phyloP scores from a whole-genome alignment of 805 yeast genomes.

The Blastobotrys peoriensis region DNA sequence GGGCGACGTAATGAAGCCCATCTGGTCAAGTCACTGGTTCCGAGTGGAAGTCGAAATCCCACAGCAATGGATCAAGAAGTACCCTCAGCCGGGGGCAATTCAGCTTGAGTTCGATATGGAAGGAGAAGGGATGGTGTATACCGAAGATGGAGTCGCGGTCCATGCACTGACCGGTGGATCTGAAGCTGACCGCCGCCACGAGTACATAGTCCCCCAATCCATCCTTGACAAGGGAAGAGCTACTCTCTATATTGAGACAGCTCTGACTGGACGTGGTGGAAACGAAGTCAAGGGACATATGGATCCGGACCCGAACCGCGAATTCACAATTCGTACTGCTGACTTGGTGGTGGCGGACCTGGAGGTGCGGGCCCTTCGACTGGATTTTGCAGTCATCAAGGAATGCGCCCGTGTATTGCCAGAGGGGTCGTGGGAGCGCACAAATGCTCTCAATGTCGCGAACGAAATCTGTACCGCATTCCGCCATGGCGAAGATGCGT shows the following conservation, averaged over 20 bases:
- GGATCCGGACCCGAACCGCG: constrained; percentile 47
- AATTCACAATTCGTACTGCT: constrained; percentile 58
- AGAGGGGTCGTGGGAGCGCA: constrained; percentile 67
- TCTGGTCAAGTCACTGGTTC: constrained; percentile 96
- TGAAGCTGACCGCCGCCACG: constrained; percentile 61
- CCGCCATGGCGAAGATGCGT: constrained; percentile 54
- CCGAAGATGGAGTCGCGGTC: constrained; percentile 53
- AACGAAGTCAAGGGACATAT: constrained; percentile 46
- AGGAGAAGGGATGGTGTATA: constrained; percentile 72
- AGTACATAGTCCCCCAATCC: constrained; percentile 54
- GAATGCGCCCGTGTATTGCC: constrained; percentile 84
- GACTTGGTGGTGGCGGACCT: constrained; percentile 74
- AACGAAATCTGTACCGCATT: constrained; percentile 74
- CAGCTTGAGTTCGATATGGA: constrained; percentile 72
- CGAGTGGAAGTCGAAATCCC: constrained; percentile 59
- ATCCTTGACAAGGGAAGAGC: constrained; percentile 46
- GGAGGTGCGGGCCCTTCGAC: constrained; percentile 64
- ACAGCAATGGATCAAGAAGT: constrained; percentile 41
- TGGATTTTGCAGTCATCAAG: constrained; percentile 77
- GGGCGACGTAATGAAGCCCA: constrained; percentile 80
- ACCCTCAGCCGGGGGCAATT: constrained; percentile 32
- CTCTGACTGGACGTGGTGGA: constrained; percentile 92
- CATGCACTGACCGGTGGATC: constrained; percentile 81
- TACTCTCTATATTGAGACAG: constrained; percentile 71
- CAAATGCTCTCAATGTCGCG: constrained; percentile 66